Evolutionary conservation across 352 stramenopile genomes (phyloP).

Genomic region (Pythium myriotylum): DNA sequence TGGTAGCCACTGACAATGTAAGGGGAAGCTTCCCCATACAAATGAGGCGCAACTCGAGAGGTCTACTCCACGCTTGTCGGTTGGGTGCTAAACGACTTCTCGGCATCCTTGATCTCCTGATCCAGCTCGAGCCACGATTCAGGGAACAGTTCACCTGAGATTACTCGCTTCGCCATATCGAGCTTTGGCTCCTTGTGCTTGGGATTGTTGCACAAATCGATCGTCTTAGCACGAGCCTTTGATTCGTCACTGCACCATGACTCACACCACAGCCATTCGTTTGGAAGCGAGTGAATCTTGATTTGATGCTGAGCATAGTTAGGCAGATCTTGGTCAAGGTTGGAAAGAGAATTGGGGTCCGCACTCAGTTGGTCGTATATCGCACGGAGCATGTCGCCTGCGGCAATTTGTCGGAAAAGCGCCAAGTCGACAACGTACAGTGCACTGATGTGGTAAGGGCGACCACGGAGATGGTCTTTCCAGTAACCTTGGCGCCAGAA

Average conservation of each 20-base stretch:
- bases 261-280: constrained; percentile 99
- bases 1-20: no score
- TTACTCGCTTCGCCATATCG: constrained; percentile 99
- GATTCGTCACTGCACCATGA: constrained; percentile 99
- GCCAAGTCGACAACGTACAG: constrained; percentile 99
- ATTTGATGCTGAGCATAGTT: constrained; percentile 98
- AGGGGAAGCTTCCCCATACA: no score
- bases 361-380: constrained; percentile 97
- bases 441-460: constrained; percentile 99
- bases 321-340: constrained; percentile 99
- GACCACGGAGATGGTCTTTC: constrained; percentile 96
- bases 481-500: constrained; percentile 99
- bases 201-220: constrained; percentile 99
- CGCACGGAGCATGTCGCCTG: constrained; percentile 95
- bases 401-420: constrained; percentile 92
- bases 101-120: constrained; percentile 91
- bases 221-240: constrained; percentile 98
- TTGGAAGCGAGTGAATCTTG: constrained; percentile 96
- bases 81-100: constrained; percentile 29
- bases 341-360: constrained; percentile 98
- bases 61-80: constrained; percentile 5
- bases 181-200: constrained; percentile 99
- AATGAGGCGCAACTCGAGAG: not conserved
- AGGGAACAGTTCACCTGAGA: constrained; percentile 96
- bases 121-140: constrained; percentile 99